These are phyloP conservation scores for Diaporthe caulivora DNA, from an alignment of 2,329 filamentous ascomycete genomes.

Conservation along the genomic window DNA sequence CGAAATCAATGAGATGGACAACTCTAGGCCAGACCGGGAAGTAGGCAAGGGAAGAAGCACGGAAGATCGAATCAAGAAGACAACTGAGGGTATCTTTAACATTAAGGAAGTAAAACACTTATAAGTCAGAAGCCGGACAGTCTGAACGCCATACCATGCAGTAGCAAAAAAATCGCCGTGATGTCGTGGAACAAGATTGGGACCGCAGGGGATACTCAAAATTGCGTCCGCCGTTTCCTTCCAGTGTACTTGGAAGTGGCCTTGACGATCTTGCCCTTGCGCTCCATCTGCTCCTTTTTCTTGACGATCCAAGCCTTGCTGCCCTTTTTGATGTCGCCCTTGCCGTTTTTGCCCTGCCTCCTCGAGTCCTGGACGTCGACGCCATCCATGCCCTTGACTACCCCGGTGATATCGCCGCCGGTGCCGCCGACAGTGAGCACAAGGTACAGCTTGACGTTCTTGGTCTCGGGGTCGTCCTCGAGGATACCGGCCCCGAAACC, in stretches of 20 bases:
- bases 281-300: conserved; percentile 94
- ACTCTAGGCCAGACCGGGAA: not conserved
- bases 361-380: conserved; percentile 84
- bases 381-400: conserved; percentile 88
- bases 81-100: conserved; percentile 39
- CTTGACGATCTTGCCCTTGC: conserved; percentile 96
- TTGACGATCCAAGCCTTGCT: conserved; percentile 86
- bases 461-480: conserved; percentile 95
- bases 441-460: conserved; percentile 96
- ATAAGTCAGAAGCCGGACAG: conserved; percentile 18
- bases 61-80: not conserved
- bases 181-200: not conserved
- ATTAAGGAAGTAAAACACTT: conserved; percentile 23
- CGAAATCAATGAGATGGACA: not conserved
- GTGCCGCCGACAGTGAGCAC: conserved; percentile 87
- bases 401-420: conserved; percentile 87
- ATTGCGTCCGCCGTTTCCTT: conserved; percentile 83
- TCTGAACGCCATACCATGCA: conserved; percentile 38
- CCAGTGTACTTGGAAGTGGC: conserved; percentile 93
- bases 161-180: not conserved
- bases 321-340: conserved; percentile 78
- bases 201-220: conserved; percentile 59
- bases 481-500: conserved; percentile 95
- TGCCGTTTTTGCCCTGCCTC: conserved; percentile 62
- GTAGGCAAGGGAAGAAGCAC: not conserved